Percentiles rank a stretch among this genome's conserved stretches.
Conservation (phyloP, 2,329 filamentous ascomycete genomes). For the Botrytis paeoniae region DNA sequence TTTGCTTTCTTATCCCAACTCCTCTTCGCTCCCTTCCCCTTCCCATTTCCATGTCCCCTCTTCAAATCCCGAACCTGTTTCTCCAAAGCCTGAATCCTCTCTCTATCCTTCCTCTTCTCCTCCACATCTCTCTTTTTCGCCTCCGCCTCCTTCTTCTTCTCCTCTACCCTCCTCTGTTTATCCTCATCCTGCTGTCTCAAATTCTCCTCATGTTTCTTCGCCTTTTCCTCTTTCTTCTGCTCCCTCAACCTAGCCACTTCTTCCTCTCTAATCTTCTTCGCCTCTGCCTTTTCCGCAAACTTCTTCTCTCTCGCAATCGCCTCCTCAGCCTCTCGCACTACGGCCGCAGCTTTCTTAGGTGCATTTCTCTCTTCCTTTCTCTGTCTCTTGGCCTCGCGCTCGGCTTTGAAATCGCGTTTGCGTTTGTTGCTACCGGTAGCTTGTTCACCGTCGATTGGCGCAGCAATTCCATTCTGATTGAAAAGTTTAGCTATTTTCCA, state of each 20-base stretch:
- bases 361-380: not conserved
- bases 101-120: not conserved
- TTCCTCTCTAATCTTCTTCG: not conserved
- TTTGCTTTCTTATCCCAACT: not conserved
- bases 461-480: not conserved
- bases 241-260: not conserved
- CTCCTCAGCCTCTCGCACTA: not conserved
- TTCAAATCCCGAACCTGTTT: constrained; percentile 9
- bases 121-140: not conserved
- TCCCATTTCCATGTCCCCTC: not conserved
- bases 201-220: not conserved
- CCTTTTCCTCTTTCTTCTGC: not conserved
- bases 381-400: constrained; percentile 14
- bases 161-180: not conserved
- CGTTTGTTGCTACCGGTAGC: constrained; percentile 10
- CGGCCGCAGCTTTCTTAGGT: constrained; percentile 5
- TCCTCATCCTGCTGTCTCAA: constrained; percentile 1
- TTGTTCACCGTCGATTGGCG: not conserved
- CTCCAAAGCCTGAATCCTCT: constrained; percentile 7
- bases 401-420: constrained; percentile 12
- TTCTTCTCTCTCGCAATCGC: not conserved
- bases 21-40: not conserved
- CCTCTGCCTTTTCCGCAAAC: not conserved
- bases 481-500: constrained; percentile 3
- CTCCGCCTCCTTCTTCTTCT: not conserved